Percentiles rank a stretch among this genome's conserved stretches.
phyloP scores from a whole-genome alignment of 768 basidiomycete species.

The Hericium rajendrae region DNA sequence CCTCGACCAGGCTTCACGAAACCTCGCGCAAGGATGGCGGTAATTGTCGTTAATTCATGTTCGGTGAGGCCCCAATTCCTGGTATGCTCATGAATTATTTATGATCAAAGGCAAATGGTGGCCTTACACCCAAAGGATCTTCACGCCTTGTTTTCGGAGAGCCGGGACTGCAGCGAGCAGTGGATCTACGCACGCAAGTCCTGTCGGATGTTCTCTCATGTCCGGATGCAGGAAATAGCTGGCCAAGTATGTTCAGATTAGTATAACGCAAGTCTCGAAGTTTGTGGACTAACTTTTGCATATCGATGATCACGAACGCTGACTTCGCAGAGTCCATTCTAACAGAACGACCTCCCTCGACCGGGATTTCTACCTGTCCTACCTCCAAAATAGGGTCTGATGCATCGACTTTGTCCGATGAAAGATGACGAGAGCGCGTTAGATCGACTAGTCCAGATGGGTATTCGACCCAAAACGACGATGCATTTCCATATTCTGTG shows the following conservation, averaged over 20 bases:
- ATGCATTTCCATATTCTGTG: constrained; percentile 44
- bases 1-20: not conserved
- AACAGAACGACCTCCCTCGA: constrained; percentile 40
- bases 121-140: constrained; percentile 57
- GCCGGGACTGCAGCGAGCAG: constrained; percentile 38
- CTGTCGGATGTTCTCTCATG: constrained; percentile 42
- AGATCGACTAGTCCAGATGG: constrained; percentile 55
- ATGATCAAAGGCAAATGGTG: not conserved
- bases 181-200: constrained; percentile 48
- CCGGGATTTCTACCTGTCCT: constrained; percentile 40
- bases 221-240: constrained; percentile 62
- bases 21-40: constrained; percentile 51
- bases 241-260: too few relatives aligned
- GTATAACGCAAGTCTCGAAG: constrained; percentile 38
- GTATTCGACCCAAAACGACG: constrained; percentile 61
- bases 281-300: constrained; percentile 58
- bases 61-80: constrained; percentile 71
- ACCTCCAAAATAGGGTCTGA: constrained; percentile 2
- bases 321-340: constrained; percentile 39
- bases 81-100: not conserved
- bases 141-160: constrained; percentile 39
- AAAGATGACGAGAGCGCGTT: constrained; percentile 37
- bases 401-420: constrained; percentile 12
- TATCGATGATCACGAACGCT: constrained; percentile 58
- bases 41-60: constrained; percentile 51